Evolutionary conservation across 2,329 filamentous ascomycete genomes (phyloP).

Genomic region (Aureobasidium musti): DNA sequence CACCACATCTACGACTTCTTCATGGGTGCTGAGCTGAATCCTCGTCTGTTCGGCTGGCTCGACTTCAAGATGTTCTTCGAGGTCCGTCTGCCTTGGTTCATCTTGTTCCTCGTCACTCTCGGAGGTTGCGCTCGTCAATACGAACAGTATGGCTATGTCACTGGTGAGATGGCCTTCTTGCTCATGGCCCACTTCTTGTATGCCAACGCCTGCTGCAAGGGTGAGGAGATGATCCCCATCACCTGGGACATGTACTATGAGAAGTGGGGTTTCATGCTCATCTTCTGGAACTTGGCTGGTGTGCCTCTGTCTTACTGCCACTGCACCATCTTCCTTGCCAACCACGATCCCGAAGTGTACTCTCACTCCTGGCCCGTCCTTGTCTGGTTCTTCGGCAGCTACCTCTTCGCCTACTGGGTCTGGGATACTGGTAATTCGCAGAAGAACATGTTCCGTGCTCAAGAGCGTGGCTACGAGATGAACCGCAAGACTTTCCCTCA

Average conservation of each 20-base stretch:
- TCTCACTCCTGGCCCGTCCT: conserved; percentile 66
- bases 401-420: conserved; percentile 30
- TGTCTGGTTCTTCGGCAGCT: conserved; percentile 27
- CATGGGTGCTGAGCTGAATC: conserved; percentile 86
- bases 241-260: conserved; percentile 98
- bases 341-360: conserved; percentile 76
- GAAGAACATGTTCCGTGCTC: conserved; percentile 86
- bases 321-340: conserved; percentile 86
- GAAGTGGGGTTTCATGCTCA: conserved; percentile 97
- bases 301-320: conserved; percentile 92
- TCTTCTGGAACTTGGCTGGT: conserved; percentile 95
- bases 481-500: conserved; percentile 82
- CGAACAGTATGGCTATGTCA: conserved; percentile 81
- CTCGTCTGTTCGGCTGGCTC: conserved; percentile 71
- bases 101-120: conserved; percentile 75
- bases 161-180: conserved; percentile 79
- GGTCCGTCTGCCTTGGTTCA: conserved; percentile 89
- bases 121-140: conserved; percentile 80
- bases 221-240: conserved; percentile 84
- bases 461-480: conserved; percentile 70
- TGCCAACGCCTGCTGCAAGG: conserved; percentile 88
- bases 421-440: conserved; percentile 74
- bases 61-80: conserved; percentile 98
- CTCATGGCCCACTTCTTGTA: conserved; percentile 90
- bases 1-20: conserved; percentile 83